These are phyloP conservation scores for Eutrema salsugineum DNA, from an alignment of 441 rosid genomes.

Conservation along the genomic window DNA sequence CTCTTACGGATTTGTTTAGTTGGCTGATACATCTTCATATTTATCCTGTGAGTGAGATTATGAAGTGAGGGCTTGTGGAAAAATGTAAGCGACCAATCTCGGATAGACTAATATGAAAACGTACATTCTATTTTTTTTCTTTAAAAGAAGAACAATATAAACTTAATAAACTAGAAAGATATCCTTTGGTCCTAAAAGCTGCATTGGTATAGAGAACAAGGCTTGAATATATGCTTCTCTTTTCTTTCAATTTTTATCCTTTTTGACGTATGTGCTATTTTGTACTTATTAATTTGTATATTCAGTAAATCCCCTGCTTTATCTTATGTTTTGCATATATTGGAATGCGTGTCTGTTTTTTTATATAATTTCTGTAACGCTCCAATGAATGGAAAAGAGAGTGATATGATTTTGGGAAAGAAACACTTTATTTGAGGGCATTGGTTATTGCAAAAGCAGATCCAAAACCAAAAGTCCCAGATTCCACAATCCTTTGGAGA, in stretches of 20 bases:
- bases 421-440: slow-evolving; percentile 48
- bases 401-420: slow-evolving; percentile 34
- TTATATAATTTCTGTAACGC: background rate
- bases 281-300: background rate
- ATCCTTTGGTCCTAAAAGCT: background rate
- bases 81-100: background rate
- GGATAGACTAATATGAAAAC: background rate
- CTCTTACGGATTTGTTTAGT: background rate
- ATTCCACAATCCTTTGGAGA: slow-evolving; percentile 36
- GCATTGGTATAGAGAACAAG: background rate
- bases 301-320: background rate
- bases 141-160: background rate
- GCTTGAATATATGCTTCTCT: slow-evolving; percentile 32
- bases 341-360: background rate
- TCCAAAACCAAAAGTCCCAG: slow-evolving; percentile 35
- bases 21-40: background rate
- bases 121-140: background rate
- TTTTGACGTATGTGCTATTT: background rate
- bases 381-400: slow-evolving; percentile 17
- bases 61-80: background rate
- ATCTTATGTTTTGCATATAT: background rate
- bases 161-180: background rate
- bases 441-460: slow-evolving; percentile 55
- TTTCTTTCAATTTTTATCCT: background rate
- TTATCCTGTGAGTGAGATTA: background rate